Percentiles rank a stretch among this genome's conserved stretches.
phyloP scores from a whole-genome alignment of 1,284 basidiomycete species.

The Apiotrichum domesticum region DNA sequence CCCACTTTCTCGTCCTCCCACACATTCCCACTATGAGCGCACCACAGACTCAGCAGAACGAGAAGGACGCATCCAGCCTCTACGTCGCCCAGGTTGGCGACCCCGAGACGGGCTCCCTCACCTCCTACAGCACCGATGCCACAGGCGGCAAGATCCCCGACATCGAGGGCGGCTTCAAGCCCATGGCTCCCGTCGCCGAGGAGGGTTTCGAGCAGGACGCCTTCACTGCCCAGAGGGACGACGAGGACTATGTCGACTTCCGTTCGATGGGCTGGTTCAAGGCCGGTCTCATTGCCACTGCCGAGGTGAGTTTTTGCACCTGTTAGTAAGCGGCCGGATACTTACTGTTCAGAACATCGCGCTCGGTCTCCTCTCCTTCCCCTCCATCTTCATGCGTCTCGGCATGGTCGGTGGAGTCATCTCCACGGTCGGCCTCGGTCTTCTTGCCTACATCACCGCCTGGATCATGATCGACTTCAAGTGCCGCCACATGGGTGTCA shows the following conservation, averaged over 20 bases:
- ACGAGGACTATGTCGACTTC: slow-evolving; percentile 36
- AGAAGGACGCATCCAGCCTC: not conserved
- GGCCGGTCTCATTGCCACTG: slow-evolving; percentile 35
- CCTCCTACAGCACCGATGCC: not conserved
- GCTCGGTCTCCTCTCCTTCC: slow-evolving; percentile 39
- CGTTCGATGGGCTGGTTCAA: slow-evolving; percentile 40
- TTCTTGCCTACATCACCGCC: slow-evolving; percentile 33
- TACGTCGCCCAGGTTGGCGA: not conserved
- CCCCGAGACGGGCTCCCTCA: not conserved
- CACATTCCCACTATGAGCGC: no score
- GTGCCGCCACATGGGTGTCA: slow-evolving; percentile 36
- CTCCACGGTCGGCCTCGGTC: slow-evolving; percentile 28
- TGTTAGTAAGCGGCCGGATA: not conserved
- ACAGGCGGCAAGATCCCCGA: not conserved
- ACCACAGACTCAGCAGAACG: not conserved
- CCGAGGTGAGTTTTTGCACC: slow-evolving; percentile 25
- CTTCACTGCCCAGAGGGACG: slow-evolving; percentile 6
- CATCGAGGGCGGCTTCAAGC: not conserved
- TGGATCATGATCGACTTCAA: slow-evolving; percentile 44
- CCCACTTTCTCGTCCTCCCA: no score
- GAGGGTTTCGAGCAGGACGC: slow-evolving; percentile 2
- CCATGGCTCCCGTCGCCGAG: not conserved
- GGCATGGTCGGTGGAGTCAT: slow-evolving; percentile 40
- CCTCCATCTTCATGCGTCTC: slow-evolving; percentile 35
- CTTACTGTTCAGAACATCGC: slow-evolving; percentile 29